Percentiles rank a stretch among this genome's conserved stretches.
These are phyloP conservation scores for Scytalidium sp. DNA, from an alignment of 2,329 filamentous ascomycete species.

Conservation along the genomic window DNA sequence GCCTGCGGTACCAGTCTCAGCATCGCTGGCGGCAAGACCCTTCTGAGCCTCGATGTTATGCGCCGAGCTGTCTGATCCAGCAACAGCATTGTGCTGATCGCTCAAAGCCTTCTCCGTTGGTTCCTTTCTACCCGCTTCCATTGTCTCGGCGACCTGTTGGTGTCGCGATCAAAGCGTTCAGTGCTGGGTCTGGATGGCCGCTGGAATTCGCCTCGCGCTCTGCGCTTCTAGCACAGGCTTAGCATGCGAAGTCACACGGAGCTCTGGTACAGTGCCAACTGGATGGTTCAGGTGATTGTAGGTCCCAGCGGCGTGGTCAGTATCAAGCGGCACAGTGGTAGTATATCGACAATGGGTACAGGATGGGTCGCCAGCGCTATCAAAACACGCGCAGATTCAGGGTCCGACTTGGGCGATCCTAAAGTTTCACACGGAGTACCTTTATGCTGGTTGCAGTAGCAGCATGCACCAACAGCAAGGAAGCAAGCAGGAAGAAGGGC, in stretches of 20 bases:
- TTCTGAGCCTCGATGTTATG: conserved; percentile 4
- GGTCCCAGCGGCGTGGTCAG: too few species aligned
- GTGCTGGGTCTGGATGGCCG: too few species aligned
- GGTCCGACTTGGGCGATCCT: background rate
- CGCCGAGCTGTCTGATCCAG: conserved; percentile 14
- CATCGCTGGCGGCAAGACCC: conserved; percentile 9
- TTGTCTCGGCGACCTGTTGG: background rate
- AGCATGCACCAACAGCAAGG: background rate
- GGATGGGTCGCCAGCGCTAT: background rate
- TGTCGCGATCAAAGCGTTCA: background rate
- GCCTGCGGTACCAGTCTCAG: conserved; percentile 6
- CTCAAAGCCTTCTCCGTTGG: background rate
- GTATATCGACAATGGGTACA: background rate
- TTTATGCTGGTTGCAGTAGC: background rate
- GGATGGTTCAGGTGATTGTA: too few species aligned
- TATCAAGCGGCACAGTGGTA: background rate
- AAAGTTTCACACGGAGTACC: background rate
- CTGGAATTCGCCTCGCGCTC: too few species aligned
- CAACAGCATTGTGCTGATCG: conserved; percentile 11
- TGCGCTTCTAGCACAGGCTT: too few species aligned
- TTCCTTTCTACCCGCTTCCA: background rate
- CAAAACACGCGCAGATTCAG: background rate
- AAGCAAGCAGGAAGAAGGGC: background rate
- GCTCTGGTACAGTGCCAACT: too few species aligned
- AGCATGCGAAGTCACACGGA: too few species aligned